A percentile compares a stretch with the other conserved stretches of the same genome.
Conservation (phyloP, 2,329 filamentous ascomycete genomes). For the Calonectria henricotiae region DNA sequence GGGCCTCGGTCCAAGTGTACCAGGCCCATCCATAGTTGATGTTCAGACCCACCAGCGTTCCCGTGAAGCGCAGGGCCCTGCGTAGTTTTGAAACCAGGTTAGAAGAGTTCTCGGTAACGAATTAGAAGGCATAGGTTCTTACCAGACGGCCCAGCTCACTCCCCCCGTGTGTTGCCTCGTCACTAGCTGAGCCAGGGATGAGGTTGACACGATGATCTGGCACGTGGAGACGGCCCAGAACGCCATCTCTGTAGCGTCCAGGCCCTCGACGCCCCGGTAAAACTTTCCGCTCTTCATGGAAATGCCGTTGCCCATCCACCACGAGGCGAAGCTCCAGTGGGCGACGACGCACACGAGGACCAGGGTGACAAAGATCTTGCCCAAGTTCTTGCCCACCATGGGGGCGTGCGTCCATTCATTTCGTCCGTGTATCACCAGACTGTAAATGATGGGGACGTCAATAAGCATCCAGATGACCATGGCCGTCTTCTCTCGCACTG, state of each 20-base stretch:
- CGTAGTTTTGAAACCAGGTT: not conserved
- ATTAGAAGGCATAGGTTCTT: not conserved
- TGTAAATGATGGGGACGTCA: slow-evolving; percentile 34
- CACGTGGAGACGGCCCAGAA: slow-evolving; percentile 30
- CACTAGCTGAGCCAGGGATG: slow-evolving; percentile 25
- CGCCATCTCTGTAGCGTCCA: slow-evolving; percentile 32
- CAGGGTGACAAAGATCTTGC: slow-evolving; percentile 26
- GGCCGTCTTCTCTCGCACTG: slow-evolving; percentile 26
- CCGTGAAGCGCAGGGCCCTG: slow-evolving; percentile 31
- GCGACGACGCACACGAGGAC: slow-evolving; percentile 15
- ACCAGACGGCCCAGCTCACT: slow-evolving; percentile 32
- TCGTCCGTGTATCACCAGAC: slow-evolving; percentile 17
- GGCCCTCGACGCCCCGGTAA: slow-evolving; percentile 33
- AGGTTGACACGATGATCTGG: slow-evolving; percentile 32
- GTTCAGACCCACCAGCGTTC: slow-evolving; percentile 30
- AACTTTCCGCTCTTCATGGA: slow-evolving; percentile 35
- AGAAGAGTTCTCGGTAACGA: not conserved
- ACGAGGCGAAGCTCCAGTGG: slow-evolving; percentile 29
- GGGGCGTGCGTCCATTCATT: slow-evolving; percentile 32
- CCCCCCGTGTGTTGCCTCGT: slow-evolving; percentile 34
- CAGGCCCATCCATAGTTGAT: slow-evolving; percentile 36
- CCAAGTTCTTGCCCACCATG: slow-evolving; percentile 31
- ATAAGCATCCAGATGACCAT: slow-evolving; percentile 36
- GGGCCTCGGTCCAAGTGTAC: slow-evolving; percentile 35
- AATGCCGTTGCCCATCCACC: slow-evolving; percentile 35